Conservation (phyloP, 108 stramenopile species). For the Cylindrotheca closterium region DNA sequence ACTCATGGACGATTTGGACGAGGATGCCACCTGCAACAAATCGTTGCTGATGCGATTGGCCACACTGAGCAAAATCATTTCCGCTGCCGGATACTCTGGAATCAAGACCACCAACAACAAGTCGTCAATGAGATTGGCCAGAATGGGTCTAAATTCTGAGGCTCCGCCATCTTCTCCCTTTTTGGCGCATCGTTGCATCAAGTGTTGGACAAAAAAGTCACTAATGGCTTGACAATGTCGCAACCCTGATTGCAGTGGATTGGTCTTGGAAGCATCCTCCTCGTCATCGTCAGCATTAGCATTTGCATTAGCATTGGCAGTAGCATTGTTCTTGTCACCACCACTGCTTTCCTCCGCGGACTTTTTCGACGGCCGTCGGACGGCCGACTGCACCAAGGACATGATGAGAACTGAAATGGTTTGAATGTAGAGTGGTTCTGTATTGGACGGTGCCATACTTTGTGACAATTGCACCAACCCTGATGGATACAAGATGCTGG, state of each 20-base stretch:
- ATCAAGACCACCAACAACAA: conserved; percentile 68
- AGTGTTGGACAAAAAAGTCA: conserved; percentile 56
- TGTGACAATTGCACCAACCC: conserved; percentile 10
- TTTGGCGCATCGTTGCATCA: conserved; percentile 66
- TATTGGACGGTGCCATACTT: conserved; percentile 1
- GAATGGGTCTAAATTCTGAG: conserved; percentile 85
- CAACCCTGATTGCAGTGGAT: conserved; percentile 51
- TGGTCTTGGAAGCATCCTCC: conserved; percentile 23
- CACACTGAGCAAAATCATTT: conserved; percentile 78
- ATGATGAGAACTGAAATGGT: conserved; percentile 75
- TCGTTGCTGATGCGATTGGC: conserved; percentile 53
- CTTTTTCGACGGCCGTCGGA: conserved; percentile 34
- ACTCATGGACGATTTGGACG: not conserved
- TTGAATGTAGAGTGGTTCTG: conserved; percentile 54
- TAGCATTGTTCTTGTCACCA: too few species aligned
- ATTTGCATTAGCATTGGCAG: too few species aligned
- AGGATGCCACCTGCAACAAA: conserved; percentile 42
- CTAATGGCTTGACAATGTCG: conserved; percentile 52
- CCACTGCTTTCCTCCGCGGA: conserved; percentile 3
- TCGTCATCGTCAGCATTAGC: conserved; percentile 12
- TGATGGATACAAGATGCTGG: conserved; percentile 22
- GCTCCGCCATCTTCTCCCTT: conserved; percentile 89
- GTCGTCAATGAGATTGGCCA: conserved; percentile 88
- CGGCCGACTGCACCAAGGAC: conserved; percentile 80
- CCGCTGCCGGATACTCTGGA: conserved; percentile 91